Evolutionary conservation across 176 grass and related monocot genomes (phyloP), one percentile per base, ranked within the genome.

Genomic region (Secale cereale): DNA sequence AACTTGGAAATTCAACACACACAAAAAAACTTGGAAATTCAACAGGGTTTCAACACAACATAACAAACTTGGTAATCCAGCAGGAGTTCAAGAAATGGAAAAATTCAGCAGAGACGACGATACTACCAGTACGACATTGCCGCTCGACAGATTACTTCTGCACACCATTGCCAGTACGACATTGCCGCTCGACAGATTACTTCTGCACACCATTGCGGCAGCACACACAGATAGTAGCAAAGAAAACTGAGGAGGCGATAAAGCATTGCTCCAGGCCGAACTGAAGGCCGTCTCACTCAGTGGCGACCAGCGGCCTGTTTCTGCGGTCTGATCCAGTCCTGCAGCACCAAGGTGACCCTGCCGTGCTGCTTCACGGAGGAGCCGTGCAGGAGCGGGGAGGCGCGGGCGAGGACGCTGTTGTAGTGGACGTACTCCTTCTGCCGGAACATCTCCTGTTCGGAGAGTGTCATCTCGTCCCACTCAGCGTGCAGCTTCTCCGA

Each of bases 381-480:
- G 32, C 84, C 88, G 0, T 48, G n/a, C 10, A 83, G 1, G 17
- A 39, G 7, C 1, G 79, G 74, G 28, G 28, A 26, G 6, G 76
- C 56, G 7, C 15, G 16, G 6, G 7, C 17, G 4, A 94, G 82
- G 27, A n/a, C 43, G 54, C 81, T 87, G 39, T 92, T 98, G 87
- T 92, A 88, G 87, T 86, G 77, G 54, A 94, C 40, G 26, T 93
- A 90, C 86, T 94, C 93, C 62, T 77, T 75, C 1, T 89, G 75
- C 39, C 77, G 37, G 81, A 95, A 87, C 82, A 43, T 52, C 78
- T 93, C 80, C 28, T 88, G 86, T 50, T 95, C 86, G 0, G 65
- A 4, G 62, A 22, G 77, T 26, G 81, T 78, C 20, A 81, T 84
- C 57, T 67, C 27, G n/a, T 7, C 16, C 40, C 14, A 57, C 59